Base-by-base conservation (phyloP, 306 rosid genomes). In the Sechiopsis laciniata region DNA sequence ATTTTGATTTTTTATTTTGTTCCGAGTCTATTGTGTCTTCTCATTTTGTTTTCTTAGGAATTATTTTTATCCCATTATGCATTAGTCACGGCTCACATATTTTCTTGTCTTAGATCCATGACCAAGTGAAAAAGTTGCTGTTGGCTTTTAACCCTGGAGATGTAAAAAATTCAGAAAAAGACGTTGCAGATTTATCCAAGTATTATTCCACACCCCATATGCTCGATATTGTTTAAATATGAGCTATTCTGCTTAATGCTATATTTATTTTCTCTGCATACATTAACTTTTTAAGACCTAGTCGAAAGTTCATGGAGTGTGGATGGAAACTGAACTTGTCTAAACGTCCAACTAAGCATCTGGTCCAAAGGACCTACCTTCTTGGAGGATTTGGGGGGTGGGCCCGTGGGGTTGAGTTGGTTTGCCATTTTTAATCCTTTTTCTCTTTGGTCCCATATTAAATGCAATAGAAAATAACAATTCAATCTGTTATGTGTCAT, bases 61-160 rank as follows among this genome's bases (percentile, higher is more conserved):
- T 69, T 16, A 19, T 67, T 6, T 11, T 46, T 69, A 22, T 48
- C 58, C 32, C 54, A 67, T 66, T 13, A 46, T 69, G 73, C 58
- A 21, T 48, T 51, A 14, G 35, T 22, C 14, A 69, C 7, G 40
- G 14, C 46, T 69, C 19, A 50, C 42, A 69, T 50, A 69, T 50
- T 50, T 69, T 17, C 22, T 64, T 53, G 51, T 9, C n/a, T 60
- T 80, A 94, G 99, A 84, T 94, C 82, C 87, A 85, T 72, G 87
- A 83, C 63, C 83, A 87, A 82, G 81, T 91, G 79, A 82, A 79
- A 80, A 80, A 69, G 73, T 76, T 94, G 85, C 92, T 80, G 76
- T 81, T 89, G 59, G 76, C 80, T 24, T 58, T 74, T 32, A 83
- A 78, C 73, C 63, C 78, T 75, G 89, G 86, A 55, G 87, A 80